Base-by-base conservation (phyloP, 108 stramenopile species). In the Cylindrotheca closterium region DNA sequence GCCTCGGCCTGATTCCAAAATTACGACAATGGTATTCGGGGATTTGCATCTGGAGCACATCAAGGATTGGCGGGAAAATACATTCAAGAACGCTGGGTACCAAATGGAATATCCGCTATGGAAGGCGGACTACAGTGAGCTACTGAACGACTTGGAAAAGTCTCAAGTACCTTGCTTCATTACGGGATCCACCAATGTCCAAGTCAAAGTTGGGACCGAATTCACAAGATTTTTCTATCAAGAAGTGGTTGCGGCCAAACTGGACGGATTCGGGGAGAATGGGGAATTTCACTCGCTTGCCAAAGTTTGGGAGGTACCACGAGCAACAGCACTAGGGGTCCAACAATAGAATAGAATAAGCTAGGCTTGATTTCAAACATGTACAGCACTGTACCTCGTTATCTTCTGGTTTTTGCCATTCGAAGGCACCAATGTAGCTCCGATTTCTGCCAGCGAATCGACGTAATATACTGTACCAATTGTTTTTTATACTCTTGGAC, bases 11-110 rank as follows among this genome's bases (percentile, higher is more conserved):
- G 37, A 65, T 25, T 48, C 65, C 31, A 33, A 54, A 31, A 64
- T 84, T 30, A 27, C 60, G 26, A 25, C 83, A 22, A 60, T 95
- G 28, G 88, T 79, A 7, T 95, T 95, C 78, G 96, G 96, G 17
- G 96, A 97, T 77, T 79, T 97, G 37, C 94, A 97, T 75, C 74
- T 97, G n/a, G 85, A 89, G 24, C 91, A 94, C 32, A 85, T 97
- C 23, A 80, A 87, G 5, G 65, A 66, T 15, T 97, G 96, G 96
- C 77, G 96, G 42, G 83, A 88, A 10, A 66, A 71, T 10, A 60
- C 69, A 30, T 47, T 94, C 2, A 33, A 59, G 22, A 27, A 83
- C 7, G 47, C 82, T 12, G 70, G 74, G n/a, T 82, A 70, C 64
- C 17, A 68, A 24, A 51, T 86, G 33, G 77, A 91, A 55, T 90